Evolutionary conservation across 2,329 filamentous ascomycete species (phyloP).

Genomic region (Sclerotinia nivalis): DNA sequence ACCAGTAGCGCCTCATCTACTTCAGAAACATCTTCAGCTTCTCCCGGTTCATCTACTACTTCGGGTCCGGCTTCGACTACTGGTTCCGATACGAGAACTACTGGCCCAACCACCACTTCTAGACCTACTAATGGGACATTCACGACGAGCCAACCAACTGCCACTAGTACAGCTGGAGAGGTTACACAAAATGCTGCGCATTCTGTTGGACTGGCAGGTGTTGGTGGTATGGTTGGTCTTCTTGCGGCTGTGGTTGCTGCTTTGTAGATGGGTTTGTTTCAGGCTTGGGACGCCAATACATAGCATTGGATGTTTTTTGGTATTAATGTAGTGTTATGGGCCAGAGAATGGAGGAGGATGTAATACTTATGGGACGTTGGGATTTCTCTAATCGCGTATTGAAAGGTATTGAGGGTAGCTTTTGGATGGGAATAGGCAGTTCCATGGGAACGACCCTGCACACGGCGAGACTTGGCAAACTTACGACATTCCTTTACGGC

Average conservation of each 20-base stretch:
- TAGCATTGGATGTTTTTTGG: not conserved
- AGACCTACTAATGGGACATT: not conserved
- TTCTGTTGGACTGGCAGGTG: slow-evolving; percentile 8
- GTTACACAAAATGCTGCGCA: slow-evolving; percentile 6
- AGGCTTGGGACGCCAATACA: not conserved
- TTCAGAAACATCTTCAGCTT: not conserved
- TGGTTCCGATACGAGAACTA: not conserved
- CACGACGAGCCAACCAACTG: not conserved
- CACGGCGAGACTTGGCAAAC: not conserved
- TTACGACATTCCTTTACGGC: slow-evolving; percentile 3
- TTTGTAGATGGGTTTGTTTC: slow-evolving; percentile 9
- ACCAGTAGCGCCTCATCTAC: not conserved
- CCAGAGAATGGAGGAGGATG: not conserved
- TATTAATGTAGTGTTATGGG: not conserved
- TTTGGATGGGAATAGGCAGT: not conserved
- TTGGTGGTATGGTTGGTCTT: slow-evolving; percentile 8
- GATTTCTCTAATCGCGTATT: not conserved
- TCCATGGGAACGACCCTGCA: not conserved
- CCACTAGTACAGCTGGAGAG: not conserved
- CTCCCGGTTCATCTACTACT: slow-evolving; percentile 1
- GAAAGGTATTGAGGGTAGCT: not conserved
- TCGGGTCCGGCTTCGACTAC: not conserved
- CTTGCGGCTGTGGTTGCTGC: not conserved
- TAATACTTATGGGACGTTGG: not conserved
- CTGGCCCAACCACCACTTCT: not conserved